A percentile compares a stretch with the other conserved stretches of the same genome.
phyloP scores from a whole-genome alignment of 2,329 filamentous ascomycete genomes.

The Neopestalotiopsis sp. region DNA sequence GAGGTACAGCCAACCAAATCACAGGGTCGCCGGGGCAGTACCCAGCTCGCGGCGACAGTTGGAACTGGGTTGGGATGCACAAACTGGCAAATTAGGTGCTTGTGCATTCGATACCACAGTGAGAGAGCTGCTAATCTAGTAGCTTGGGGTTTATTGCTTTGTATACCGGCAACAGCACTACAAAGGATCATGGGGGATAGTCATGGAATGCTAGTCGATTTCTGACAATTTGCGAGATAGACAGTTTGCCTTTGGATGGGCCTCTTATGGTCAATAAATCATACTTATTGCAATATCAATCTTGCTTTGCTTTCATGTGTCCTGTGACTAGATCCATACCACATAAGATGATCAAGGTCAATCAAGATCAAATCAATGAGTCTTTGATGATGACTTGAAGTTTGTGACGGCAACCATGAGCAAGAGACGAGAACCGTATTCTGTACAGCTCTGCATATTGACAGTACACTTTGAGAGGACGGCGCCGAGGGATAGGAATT shows the following conservation, averaged over 20 bases:
- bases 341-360: too few species aligned
- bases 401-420: too few species aligned
- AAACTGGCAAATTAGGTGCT: neutral
- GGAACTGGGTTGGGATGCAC: neutral
- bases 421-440: too few species aligned
- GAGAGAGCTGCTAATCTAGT: neutral
- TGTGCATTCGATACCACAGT: neutral
- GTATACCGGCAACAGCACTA: neutral
- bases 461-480: too few species aligned
- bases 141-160: neutral
- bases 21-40: neutral
- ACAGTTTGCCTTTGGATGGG: slow-evolving; percentile 9
- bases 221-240: slow-evolving; percentile 11
- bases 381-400: too few species aligned
- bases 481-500: too few species aligned
- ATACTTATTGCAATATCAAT: neutral
- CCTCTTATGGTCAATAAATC: neutral
- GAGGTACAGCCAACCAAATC: neutral
- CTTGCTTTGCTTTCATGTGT: neutral
- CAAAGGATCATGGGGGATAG: neutral
- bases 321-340: neutral
- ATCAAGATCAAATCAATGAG: too few species aligned
- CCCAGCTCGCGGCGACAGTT: neutral
- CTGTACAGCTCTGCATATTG: too few species aligned
- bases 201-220: slow-evolving; percentile 9